Evolutionary conservation across 1,284 basidiomycete species (phyloP).

Genomic region (Somion occarium): DNA sequence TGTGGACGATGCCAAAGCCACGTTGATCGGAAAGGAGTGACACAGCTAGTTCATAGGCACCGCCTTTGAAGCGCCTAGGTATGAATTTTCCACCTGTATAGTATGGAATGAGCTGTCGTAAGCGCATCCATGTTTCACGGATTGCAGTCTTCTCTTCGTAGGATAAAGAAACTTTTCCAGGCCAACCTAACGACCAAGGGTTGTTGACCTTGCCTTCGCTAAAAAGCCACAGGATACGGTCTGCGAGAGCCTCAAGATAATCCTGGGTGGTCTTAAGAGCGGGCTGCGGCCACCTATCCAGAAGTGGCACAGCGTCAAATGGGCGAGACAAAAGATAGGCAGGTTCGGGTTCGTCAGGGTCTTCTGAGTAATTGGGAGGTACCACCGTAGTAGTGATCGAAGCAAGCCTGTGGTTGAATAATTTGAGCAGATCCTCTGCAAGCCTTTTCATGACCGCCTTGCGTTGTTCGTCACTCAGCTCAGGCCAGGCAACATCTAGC

Average conservation of each 20-base stretch:
- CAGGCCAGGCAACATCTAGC: constrained; percentile 20
- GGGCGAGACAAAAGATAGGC: constrained; percentile 14
- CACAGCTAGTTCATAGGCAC: not conserved
- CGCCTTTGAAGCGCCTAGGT: constrained; percentile 12
- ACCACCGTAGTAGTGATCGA: constrained; percentile 15
- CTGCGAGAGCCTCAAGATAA: constrained; percentile 20
- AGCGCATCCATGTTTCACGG: constrained; percentile 20
- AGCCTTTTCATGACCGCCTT: constrained; percentile 18
- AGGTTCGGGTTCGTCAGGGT: constrained; percentile 10
- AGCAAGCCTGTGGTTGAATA: constrained; percentile 22
- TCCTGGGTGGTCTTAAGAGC: constrained; percentile 18
- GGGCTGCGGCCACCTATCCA: constrained; percentile 12
- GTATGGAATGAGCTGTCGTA: constrained; percentile 18
- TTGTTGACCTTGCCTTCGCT: not conserved
- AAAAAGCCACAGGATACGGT: constrained; percentile 19
- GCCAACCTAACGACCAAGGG: constrained; percentile 11
- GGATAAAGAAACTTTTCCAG: constrained; percentile 11
- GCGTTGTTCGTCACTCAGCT: constrained; percentile 16
- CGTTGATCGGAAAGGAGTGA: constrained; percentile 10
- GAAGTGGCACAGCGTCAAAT: constrained; percentile 18
- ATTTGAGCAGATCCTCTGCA: constrained; percentile 19
- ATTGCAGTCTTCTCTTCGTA: constrained; percentile 13
- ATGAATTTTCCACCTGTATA: constrained; percentile 22
- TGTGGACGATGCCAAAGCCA: constrained; percentile 17
- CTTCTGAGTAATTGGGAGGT: not conserved